These are phyloP conservation scores for Bacidia rubella DNA, from an alignment of 495 filamentous ascomycete genomes.

Conservation along the genomic window DNA sequence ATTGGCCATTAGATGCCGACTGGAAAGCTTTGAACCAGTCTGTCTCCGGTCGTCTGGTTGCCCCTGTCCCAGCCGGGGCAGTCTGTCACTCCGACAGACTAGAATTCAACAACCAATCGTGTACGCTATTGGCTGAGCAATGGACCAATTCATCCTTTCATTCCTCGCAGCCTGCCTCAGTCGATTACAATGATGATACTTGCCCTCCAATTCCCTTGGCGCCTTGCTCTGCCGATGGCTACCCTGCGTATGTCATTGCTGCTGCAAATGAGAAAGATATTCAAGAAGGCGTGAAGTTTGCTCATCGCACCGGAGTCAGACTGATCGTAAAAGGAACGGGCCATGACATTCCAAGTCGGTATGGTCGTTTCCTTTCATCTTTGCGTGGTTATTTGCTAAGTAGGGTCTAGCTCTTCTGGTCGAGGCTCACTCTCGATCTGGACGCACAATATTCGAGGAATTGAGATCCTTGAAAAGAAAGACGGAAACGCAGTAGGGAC, in stretches of 20 bases:
- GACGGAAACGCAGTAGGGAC: conserved; percentile 11
- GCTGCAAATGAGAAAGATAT: conserved; percentile 22
- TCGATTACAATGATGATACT: conserved; percentile 22
- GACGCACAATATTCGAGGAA: conserved; percentile 25
- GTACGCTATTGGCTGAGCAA: conserved; percentile 18
- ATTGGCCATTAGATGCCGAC: conserved; percentile 25
- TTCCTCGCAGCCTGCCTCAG: conserved; percentile 20
- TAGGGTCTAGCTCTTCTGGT: conserved; percentile 18
- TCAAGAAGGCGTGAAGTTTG: conserved; percentile 31
- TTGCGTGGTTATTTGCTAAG: neutral
- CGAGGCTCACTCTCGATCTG: conserved; percentile 28
- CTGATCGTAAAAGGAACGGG: conserved; percentile 56
- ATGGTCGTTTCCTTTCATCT: neutral
- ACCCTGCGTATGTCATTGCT: conserved; percentile 20
- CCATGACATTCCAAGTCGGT: conserved; percentile 30
- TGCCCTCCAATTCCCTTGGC: conserved; percentile 23
- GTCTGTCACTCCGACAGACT: conserved; percentile 36
- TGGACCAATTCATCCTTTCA: conserved; percentile 23
- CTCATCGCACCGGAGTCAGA: conserved; percentile 40
- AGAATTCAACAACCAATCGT: conserved; percentile 18
- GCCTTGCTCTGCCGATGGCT: conserved; percentile 14
- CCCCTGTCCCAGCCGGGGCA: conserved; percentile 36
- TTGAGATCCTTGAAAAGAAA: conserved; percentile 20
- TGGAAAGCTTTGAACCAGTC: conserved; percentile 34
- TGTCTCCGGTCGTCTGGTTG: conserved; percentile 37